A percentile compares a stretch with the other conserved stretches of the same genome.
These are phyloP conservation scores for Coniochaeta pulveracea DNA, from an alignment of 2,329 filamentous ascomycete genomes.

Conservation along the genomic window DNA sequence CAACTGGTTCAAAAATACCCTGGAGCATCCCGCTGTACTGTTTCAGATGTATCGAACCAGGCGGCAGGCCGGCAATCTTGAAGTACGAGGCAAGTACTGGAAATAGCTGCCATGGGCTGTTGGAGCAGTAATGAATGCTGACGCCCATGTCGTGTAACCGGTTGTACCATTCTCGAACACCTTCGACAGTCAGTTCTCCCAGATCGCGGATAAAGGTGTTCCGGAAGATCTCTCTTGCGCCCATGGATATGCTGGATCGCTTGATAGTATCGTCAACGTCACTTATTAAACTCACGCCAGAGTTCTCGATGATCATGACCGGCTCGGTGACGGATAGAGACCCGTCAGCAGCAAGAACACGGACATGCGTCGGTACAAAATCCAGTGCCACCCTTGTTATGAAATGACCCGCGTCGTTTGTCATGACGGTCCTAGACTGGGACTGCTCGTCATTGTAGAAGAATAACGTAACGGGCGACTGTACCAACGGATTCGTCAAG, in stretches of 20 bases:
- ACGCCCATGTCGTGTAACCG: slow-evolving; percentile 70
- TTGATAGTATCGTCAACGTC: slow-evolving; percentile 98
- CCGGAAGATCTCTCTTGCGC: slow-evolving; percentile 87
- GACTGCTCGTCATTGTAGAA: slow-evolving; percentile 85
- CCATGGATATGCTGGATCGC: slow-evolving; percentile 77
- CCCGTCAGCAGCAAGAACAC: slow-evolving; percentile 75
- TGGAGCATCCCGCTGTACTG: slow-evolving; percentile 96
- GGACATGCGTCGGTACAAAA: slow-evolving; percentile 82
- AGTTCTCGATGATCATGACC: slow-evolving; percentile 64
- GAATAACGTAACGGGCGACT: slow-evolving; percentile 77
- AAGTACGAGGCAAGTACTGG: slow-evolving; percentile 83
- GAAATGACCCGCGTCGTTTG: slow-evolving; percentile 86
- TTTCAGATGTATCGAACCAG: slow-evolving; percentile 88
- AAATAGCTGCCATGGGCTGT: slow-evolving; percentile 96
- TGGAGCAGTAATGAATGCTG: slow-evolving; percentile 94
- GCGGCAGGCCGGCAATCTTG: slow-evolving; percentile 65
- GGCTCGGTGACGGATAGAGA: slow-evolving; percentile 66
- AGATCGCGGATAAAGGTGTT: slow-evolving; percentile 91
- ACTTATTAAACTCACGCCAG: slow-evolving; percentile 84
- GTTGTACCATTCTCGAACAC: slow-evolving; percentile 84
- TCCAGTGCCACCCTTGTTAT: slow-evolving; percentile 67
- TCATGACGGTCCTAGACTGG: slow-evolving; percentile 72
- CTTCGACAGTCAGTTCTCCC: slow-evolving; percentile 68
- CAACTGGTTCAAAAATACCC: slow-evolving; percentile 94
- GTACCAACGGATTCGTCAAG: slow-evolving; percentile 69